Percentiles rank a stretch among this genome's conserved stretches.
These are phyloP conservation scores for Escallonia herrerae DNA, from an alignment of 129 eudicot genomes.

Conservation along the genomic window DNA sequence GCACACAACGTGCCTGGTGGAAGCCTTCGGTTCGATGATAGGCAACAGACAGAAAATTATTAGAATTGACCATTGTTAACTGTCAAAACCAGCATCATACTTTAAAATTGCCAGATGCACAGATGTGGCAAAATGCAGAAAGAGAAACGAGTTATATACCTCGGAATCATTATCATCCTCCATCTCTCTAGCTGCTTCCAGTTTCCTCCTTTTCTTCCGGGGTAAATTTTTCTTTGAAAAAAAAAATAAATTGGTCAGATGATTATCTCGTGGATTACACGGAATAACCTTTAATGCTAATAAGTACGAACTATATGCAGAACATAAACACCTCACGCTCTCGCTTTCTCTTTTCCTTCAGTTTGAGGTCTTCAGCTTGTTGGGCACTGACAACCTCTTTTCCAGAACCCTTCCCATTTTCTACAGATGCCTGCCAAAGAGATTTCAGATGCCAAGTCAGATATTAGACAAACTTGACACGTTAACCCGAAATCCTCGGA, in stretches of 20 bases:
- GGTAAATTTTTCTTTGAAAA: slow-evolving; percentile 74
- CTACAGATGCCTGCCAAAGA: slow-evolving; percentile 34
- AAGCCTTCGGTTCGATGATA: no score
- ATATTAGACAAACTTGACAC: neutral
- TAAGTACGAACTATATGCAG: neutral
- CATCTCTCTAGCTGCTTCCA: slow-evolving; percentile 92
- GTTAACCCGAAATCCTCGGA: neutral
- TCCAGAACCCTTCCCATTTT: slow-evolving; percentile 35
- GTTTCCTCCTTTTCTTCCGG: slow-evolving; percentile 79
- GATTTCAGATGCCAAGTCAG: neutral
- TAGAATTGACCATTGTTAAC: no score
- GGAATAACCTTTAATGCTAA: neutral
- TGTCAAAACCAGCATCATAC: no score
- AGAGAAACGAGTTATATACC: slow-evolving; percentile 26
- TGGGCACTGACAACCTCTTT: slow-evolving; percentile 72
- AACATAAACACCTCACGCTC: slow-evolving; percentile 64
- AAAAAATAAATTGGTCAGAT: slow-evolving; percentile 11
- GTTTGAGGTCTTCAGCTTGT: slow-evolving; percentile 86
- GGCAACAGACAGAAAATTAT: no score
- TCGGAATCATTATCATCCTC: slow-evolving; percentile 62
- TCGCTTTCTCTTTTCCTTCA: slow-evolving; percentile 90
- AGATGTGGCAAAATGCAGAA: neutral
- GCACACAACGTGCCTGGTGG: no score
- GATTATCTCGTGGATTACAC: neutral
- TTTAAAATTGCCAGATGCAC: no score